Percentiles rank a stretch among this genome's conserved stretches.
phyloP scores from a whole-genome alignment of 192 early-diverging fungal species.

The Ambispora gerdemannii region DNA sequence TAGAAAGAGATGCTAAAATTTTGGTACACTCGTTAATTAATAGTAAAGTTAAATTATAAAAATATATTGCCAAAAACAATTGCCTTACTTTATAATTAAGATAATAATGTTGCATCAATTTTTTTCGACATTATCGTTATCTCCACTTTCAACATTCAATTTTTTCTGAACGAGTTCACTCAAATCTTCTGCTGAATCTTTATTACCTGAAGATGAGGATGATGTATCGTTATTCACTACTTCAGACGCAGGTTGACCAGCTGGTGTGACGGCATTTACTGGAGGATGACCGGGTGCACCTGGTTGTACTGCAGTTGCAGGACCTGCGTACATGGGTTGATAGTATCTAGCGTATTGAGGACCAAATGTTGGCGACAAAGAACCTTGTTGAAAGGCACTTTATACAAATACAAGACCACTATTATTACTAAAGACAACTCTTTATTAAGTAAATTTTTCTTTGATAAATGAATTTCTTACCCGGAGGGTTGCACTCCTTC shows the following conservation, averaged over 20 bases:
- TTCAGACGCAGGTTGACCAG: not conserved
- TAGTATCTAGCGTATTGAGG: constrained; percentile 26
- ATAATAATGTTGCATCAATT: no score
- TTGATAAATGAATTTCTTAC: not conserved
- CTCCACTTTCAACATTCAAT: constrained; percentile 15
- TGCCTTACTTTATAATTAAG: no score
- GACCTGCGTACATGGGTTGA: constrained; percentile 20
- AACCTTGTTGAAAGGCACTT: constrained; percentile 19
- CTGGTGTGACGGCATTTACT: not conserved
- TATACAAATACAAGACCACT: no score
- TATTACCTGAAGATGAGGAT: not conserved
- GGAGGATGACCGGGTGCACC: constrained; percentile 7
- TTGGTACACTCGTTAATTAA: no score
- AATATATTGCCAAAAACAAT: no score
- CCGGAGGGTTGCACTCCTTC: constrained; percentile 27
- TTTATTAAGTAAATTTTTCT: not conserved
- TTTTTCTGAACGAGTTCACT: constrained; percentile 25
- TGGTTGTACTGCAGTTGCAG: not conserved
- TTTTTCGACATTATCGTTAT: constrained; percentile 8
- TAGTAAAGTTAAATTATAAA: no score
- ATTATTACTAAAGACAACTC: not conserved
- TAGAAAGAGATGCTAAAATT: no score
- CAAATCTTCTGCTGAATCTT: constrained; percentile 12
- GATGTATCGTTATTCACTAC: not conserved
- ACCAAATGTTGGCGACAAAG: constrained; percentile 22